Percentiles rank a stretch among this genome's conserved stretches.
These are phyloP conservation scores for Hypomontagnella submonticulosa DNA, from an alignment of 495 filamentous ascomycete genomes.

Conservation along the genomic window DNA sequence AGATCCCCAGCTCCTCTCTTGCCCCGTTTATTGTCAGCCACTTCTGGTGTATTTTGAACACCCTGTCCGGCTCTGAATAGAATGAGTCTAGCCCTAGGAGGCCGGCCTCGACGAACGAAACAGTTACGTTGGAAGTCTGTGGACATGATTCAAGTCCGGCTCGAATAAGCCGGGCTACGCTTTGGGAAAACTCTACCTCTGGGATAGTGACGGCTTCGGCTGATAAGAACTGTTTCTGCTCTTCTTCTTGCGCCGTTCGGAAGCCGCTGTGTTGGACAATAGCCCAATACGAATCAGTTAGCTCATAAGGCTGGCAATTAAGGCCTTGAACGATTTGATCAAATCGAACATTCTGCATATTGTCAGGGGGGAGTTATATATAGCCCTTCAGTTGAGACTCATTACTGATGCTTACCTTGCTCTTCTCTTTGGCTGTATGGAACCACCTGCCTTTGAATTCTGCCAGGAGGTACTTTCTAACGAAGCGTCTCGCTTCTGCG, in stretches of 20 bases:
- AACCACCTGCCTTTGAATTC: constrained; percentile 28
- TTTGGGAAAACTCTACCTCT: background rate
- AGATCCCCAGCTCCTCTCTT: constrained; percentile 1
- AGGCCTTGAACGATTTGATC: constrained; percentile 27
- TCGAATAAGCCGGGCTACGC: constrained; percentile 5
- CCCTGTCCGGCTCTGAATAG: constrained; percentile 3
- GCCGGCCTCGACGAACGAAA: constrained; percentile 13
- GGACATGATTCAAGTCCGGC: constrained; percentile 10
- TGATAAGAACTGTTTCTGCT: constrained; percentile 10
- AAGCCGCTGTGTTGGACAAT: constrained; percentile 23
- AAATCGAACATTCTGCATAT: constrained; percentile 25
- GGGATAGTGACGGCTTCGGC: background rate
- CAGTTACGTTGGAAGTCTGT: background rate
- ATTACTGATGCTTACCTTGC: constrained; percentile 11
- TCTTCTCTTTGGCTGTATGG: constrained; percentile 24
- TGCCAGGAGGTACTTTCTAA: constrained; percentile 16
- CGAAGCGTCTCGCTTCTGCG: background rate
- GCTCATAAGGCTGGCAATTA: constrained; percentile 15
- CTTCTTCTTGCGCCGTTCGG: constrained; percentile 33
- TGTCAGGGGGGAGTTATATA: constrained; percentile 11
- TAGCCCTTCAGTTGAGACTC: background rate
- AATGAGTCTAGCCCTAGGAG: constrained; percentile 15
- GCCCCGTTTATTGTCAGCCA: constrained; percentile 30
- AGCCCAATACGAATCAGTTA: constrained; percentile 34
- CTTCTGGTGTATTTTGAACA: constrained; percentile 32